Evolutionary conservation across 176 grass and related monocot species (phyloP), one percentile per base, ranked within the genome.

Genomic region (Oropetium thomaeum): DNA sequence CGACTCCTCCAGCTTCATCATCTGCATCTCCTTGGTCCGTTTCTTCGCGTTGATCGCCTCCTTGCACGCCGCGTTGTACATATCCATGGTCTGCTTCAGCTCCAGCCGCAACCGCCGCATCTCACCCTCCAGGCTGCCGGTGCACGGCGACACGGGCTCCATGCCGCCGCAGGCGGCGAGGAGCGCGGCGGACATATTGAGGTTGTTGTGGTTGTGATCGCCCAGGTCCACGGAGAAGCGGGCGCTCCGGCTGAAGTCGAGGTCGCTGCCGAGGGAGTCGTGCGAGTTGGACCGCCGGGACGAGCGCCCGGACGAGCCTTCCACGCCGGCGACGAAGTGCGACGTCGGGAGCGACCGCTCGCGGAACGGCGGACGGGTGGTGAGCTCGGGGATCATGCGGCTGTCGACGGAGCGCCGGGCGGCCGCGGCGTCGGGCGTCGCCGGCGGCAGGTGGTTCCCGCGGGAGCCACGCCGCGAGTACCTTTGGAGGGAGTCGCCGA

Each of bases 41-140:
- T 98, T 88, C 76, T 94, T 98, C 2, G 88, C 86, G 13, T 71
- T 71, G 79, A 98, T 85, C 30, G 91, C 91, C 68, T 98, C 91
- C 59, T 82, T 85, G 96, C 96, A 98, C 58, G 96, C 96, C 29
- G 88, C 86, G 41, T 84, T 94, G 85, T 98, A 98, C 96, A 98
- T 98, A 78, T 87, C 88, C 91, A 94, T 98, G 5, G 91, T 98
- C 83, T 98, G 91, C 91, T 84, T 90, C 27, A 98, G 83, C 82
- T 94, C 96, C 39, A 94, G 82, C 51, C 81, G 82, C 53, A 98
- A 73, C 57, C 89, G 92, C 39, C 87, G 88, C 96, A 98, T 92
- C 74, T 98, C 96, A 17, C 45, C 34, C 82, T 94, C 91, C 33
- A 92, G 3, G 47, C 47, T 17, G 49, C 20, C 20, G 17, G 49